Base-by-base conservation (phyloP, 2,329 filamentous ascomycete species). In the Podosphaera aphanis region DNA sequence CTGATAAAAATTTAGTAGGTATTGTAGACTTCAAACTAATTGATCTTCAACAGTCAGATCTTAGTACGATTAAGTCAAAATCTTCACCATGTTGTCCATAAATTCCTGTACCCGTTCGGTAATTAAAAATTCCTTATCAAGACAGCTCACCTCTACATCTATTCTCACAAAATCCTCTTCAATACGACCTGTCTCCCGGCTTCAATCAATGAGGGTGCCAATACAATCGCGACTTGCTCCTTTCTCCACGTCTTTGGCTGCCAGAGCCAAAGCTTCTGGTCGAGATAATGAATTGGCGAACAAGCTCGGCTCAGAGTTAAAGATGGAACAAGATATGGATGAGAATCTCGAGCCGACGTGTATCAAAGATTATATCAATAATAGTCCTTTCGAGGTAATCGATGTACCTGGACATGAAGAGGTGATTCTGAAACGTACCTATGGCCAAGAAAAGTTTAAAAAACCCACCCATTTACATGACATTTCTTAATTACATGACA, bases 391-490 rank as follows among this genome's bases (percentile, higher is more conserved):
- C 63, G 70, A 88, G 70, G 71, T 90, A 50, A 69, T 83, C 57
- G 90, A 98, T 63, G 74, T 70, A 27, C 70, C 79, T 23, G 90
- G 90, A 50, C 73, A 84, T 62, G 83, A 95, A 66, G 84, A 93
- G 55, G 82, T 98, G 54, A 70, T 80, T 57, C 71, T 98, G 53
- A 80, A 76, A 49, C 80, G 86, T 58, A 79, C 73, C 52, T 88
- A 83, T 58, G 82, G 81, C 57, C 78, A 93, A 51, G 90, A 98
- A 69, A 83, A 79, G 84, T 90, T n/a, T n/a, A n/a, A n/a, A 64
- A 64, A 77, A 35, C 20, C 31, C 21, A 5, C 18, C 20, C 8
- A 1, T 45, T 29, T 29, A 6, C 1, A 29, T 23, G 45, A 25
- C n/a, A 21, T 44, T 43, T 29, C 46, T 43, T 58, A 55, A 53